Percentiles rank a stretch among this genome's conserved stretches.
These are phyloP conservation scores for Nelumbo lutea DNA, from an alignment of 164 flowering plant genomes.

Conservation along the genomic window DNA sequence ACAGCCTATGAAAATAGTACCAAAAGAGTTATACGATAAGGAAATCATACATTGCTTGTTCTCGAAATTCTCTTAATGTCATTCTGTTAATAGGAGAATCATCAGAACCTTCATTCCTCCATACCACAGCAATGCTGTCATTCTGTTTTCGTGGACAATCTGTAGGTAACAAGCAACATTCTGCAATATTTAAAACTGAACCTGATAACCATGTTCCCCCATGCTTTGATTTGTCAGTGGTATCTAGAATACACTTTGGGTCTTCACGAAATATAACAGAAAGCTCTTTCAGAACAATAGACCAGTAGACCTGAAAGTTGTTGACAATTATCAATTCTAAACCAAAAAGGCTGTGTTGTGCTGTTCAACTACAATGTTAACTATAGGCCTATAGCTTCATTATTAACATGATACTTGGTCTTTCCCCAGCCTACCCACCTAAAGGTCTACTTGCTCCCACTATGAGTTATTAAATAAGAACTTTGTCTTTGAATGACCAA, in stretches of 20 bases:
- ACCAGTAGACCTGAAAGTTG: conserved; percentile 65
- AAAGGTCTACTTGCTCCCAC: too few relatives aligned
- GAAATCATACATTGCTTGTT: conserved; percentile 77
- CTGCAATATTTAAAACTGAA: conserved; percentile 72
- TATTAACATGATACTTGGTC: neutral
- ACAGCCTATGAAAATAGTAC: neutral
- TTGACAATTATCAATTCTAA: conserved; percentile 2
- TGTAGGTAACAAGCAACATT: conserved; percentile 66
- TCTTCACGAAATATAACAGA: conserved; percentile 48
- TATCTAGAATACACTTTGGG: conserved; percentile 66
- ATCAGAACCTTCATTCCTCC: conserved; percentile 83
- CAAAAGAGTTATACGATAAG: neutral
- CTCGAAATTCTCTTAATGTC: conserved; percentile 65
- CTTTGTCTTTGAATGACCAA: neutral
- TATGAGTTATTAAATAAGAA: too few relatives aligned
- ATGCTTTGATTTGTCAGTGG: conserved; percentile 52
- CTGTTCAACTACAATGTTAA: too few relatives aligned
- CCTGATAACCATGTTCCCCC: conserved; percentile 89
- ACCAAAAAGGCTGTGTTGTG: neutral
- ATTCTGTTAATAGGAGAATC: conserved; percentile 43
- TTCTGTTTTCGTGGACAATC: conserved; percentile 48
- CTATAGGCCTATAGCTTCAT: too few relatives aligned
- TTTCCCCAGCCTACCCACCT: too few relatives aligned
- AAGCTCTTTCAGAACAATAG: conserved; percentile 63
- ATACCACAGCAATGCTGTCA: conserved; percentile 51